Evolutionary conservation across 2,329 filamentous ascomycete species (phyloP), one percentile per base, ranked within the genome.

Genomic region (Phaeosphaeria sp.): DNA sequence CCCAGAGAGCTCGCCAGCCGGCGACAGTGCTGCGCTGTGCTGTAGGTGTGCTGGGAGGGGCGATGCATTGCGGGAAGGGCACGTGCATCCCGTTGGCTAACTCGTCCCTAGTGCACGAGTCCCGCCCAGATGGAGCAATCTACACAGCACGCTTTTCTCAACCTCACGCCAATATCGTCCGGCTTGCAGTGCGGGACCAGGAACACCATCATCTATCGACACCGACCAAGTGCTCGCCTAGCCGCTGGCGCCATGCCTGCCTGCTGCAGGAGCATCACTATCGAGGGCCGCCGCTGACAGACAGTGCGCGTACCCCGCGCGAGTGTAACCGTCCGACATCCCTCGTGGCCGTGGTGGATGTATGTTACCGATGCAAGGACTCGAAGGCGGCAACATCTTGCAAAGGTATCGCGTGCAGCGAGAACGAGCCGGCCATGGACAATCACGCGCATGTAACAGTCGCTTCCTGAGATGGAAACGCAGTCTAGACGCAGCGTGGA

Each of bases 241-340:
- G 22, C 40, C 15, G 18, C 42, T 44, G 42, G 18, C 42, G 42
- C 6, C 42, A 22, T 36, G 40, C 24, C 45, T 30, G 24, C 47
- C 7, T 7, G 33, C 20, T 42, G 47, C 20, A 49, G 18, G 18
- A 21, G 8, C n/a, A 33, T 50, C 49, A 50, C 54, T 22, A 46
- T 44, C 42, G 46, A 49, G 49, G 39, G 53, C 55, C 40, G 20
- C 7, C 40, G 40, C n/a, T 60, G 64, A 61, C 44, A 59, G 62
- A 60, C 57, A 56, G 57, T 55, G 59, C 59, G 57, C 56, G 53
- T 62, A 64, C 59, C 65, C 57, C 63, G 54, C 67, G 57, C 51
- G 54, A 59, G 61, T 69, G 69, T 64, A 64, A 71, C 66, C 67
- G 58, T 54, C 57, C 61, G 60, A 53, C 56, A 57, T 51, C 46